Conservation (phyloP, 1,284 basidiomycete species). For the Calocybe gambosa region DNA sequence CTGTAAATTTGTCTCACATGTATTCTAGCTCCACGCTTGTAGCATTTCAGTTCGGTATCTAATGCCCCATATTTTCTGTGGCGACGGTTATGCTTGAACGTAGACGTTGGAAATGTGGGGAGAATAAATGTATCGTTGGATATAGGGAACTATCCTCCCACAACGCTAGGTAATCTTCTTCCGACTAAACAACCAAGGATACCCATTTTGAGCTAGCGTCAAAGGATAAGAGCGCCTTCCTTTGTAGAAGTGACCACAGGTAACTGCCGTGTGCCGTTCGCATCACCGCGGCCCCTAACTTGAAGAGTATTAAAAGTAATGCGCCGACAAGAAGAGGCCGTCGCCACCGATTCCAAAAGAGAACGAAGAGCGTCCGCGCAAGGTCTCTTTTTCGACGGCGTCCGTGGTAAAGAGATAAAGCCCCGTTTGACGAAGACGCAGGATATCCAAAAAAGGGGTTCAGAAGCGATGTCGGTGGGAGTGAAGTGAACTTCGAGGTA, state of each 20-base stretch:
- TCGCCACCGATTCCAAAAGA: constrained; percentile 65
- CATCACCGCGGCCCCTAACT: constrained; percentile 19
- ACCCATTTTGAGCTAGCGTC: constrained; percentile 7
- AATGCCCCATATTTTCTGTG: background rate
- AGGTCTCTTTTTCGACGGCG: constrained; percentile 69
- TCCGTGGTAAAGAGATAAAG: constrained; percentile 46
- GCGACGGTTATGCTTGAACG: background rate
- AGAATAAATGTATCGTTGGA: background rate
- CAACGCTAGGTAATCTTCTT: constrained; percentile 10
- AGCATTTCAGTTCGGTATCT: constrained; percentile 9
- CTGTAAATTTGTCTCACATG: constrained; percentile 31
- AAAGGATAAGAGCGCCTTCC: constrained; percentile 8
- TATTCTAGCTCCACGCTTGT: constrained; percentile 11
- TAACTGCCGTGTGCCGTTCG: constrained; percentile 17
- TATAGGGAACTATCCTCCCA: constrained; percentile 5
- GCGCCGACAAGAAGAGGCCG: constrained; percentile 31
- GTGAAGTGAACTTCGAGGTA: constrained; percentile 21
- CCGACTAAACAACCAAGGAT: constrained; percentile 1
- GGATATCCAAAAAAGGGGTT: constrained; percentile 90
- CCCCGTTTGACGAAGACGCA: constrained; percentile 28
- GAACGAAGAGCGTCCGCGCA: constrained; percentile 51
- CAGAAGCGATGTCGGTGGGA: constrained; percentile 49
- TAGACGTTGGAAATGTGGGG: background rate
- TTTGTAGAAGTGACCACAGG: constrained; percentile 8
- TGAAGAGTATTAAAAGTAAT: constrained; percentile 22